Evolutionary conservation across 176 grass and related monocot genomes (phyloP).

Genomic region (Avena eriantha): DNA sequence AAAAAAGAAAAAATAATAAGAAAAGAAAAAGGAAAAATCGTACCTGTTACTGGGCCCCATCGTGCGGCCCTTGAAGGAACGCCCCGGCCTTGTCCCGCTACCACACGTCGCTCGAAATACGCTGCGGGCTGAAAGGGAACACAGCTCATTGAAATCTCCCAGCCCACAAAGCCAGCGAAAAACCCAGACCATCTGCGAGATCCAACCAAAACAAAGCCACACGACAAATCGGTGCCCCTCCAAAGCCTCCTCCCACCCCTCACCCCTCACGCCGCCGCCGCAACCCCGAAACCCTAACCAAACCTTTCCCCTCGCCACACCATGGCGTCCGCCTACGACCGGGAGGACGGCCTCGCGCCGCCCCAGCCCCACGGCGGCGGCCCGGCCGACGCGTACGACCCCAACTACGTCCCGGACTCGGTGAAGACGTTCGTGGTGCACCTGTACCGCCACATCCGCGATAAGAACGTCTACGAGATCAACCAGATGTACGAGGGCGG

Average conservation of each 20-base stretch:
- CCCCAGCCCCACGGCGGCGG: conserved; percentile 44
- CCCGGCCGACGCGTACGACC: conserved; percentile 58
- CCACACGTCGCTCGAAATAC: no score
- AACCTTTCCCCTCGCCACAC: background rate
- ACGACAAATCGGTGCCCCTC: background rate
- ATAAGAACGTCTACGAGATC: conserved; percentile 99
- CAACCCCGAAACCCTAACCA: conserved; percentile 38
- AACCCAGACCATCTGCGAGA: no score
- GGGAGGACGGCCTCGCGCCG: conserved; percentile 46
- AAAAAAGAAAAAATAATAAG: no score
- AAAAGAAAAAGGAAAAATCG: no score
- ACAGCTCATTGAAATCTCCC: no score
- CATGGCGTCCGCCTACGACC: conserved; percentile 59
- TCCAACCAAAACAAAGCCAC: background rate
- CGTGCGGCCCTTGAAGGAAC: no score
- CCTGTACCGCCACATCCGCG: conserved; percentile 95
- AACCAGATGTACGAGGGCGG: conserved; percentile 99
- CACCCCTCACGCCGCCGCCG: conserved; percentile 30
- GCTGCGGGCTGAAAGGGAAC: no score
- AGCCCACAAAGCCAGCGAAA: no score
- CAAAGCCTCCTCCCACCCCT: background rate
- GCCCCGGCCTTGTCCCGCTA: no score
- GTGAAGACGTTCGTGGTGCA: conserved; percentile 97
- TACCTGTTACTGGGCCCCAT: no score
- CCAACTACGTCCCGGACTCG: conserved; percentile 91